Conservation (phyloP, 768 basidiomycete genomes). For the Imleria badia region DNA sequence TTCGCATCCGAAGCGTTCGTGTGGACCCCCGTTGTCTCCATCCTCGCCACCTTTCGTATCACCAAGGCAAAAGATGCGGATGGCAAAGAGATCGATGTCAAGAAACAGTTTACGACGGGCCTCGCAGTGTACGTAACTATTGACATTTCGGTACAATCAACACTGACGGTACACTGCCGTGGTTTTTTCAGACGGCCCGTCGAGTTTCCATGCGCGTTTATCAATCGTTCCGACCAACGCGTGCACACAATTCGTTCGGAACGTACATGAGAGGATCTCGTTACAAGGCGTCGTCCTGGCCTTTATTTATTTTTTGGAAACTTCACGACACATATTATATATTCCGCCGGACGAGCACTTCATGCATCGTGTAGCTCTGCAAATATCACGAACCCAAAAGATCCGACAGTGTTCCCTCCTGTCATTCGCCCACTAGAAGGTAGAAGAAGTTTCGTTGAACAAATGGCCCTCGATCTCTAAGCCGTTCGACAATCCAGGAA, state of each 20-base stretch:
- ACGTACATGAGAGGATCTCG: no score
- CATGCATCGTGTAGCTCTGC: no score
- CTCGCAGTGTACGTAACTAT: conserved; percentile 16
- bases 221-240: background rate
- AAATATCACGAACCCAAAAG: no score
- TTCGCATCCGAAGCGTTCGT: conserved; percentile 22
- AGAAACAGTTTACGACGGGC: conserved; percentile 24
- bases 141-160: background rate
- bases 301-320: no score
- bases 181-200: conserved; percentile 25
- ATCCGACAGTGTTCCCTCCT: background rate
- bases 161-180: background rate
- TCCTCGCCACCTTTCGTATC: conserved; percentile 23
- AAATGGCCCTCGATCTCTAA: conserved; percentile 60
- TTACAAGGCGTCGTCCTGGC: no score
- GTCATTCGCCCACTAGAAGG: conserved; percentile 52
- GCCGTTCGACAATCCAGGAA: conserved; percentile 39
- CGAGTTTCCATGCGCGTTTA: conserved; percentile 23
- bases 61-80: conserved; percentile 22
- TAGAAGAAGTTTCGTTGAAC: conserved; percentile 90
- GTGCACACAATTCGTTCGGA: no score
- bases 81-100: conserved; percentile 22
- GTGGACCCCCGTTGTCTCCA: conserved; percentile 23
- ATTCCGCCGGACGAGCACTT: no score
- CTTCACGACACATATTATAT: no score